These are phyloP conservation scores for Alternaria atra DNA, from an alignment of 2,329 filamentous ascomycete species.

Conservation along the genomic window DNA sequence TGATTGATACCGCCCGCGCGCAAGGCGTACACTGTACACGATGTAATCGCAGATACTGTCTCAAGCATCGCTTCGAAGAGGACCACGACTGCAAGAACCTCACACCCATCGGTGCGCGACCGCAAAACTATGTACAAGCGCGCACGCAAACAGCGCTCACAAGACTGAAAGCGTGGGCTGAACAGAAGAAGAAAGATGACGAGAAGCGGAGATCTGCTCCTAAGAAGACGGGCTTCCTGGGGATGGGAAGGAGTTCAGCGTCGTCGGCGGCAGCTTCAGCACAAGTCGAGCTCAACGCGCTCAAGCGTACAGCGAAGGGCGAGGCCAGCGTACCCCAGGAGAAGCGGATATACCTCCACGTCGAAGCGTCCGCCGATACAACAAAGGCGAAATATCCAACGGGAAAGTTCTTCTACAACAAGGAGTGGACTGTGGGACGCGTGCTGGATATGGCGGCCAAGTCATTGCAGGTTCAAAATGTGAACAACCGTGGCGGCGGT, in stretches of 20 bases:
- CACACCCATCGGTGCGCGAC: conserved; percentile 64
- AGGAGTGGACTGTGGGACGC: conserved; percentile 88
- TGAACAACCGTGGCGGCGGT: conserved; percentile 79
- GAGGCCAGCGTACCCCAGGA: conserved; percentile 81
- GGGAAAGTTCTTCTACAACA: conserved; percentile 60
- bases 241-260: conserved; percentile 30
- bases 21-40: conserved; percentile 75
- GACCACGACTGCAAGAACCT: conserved; percentile 83
- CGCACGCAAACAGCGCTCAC: conserved; percentile 78
- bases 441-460: conserved; percentile 81
- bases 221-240: conserved; percentile 39
- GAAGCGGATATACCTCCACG: conserved; percentile 88
- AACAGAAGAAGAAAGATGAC: conserved; percentile 77
- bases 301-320: conserved; percentile 91
- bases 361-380: conserved; percentile 89
- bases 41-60: conserved; percentile 78
- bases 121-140: conserved; percentile 56
- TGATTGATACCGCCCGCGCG: conserved; percentile 72
- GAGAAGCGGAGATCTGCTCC: conserved; percentile 54
- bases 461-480: conserved; percentile 79
- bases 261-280: conserved; percentile 64
- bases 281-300: conserved; percentile 73
- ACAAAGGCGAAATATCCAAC: conserved; percentile 82
- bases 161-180: conserved; percentile 81
- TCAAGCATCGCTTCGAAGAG: conserved; percentile 78